phyloP scores from a whole-genome alignment of 495 filamentous ascomycete species.

The Neurospora sp. region DNA sequence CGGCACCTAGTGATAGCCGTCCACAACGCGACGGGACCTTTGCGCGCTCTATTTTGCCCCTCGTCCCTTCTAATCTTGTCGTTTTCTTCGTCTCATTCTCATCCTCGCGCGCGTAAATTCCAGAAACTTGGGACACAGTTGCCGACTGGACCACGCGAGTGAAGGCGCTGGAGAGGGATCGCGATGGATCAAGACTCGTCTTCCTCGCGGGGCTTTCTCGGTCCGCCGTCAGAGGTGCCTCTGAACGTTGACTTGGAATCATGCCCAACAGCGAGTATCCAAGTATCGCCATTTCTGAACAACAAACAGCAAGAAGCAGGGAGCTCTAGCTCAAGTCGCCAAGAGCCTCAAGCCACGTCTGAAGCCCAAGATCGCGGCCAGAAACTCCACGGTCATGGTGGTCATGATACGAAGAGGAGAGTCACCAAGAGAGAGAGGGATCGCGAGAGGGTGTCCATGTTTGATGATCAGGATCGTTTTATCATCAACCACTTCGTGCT shows the following conservation, averaged over 20 bases:
- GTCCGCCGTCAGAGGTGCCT: neutral
- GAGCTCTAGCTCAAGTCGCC: neutral
- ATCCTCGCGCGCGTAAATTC: neutral
- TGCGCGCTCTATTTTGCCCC: neutral
- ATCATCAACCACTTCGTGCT: too few relatives aligned
- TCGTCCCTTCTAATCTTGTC: neutral
- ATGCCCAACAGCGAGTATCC: neutral
- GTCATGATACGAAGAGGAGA: neutral
- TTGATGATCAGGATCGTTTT: too few relatives aligned
- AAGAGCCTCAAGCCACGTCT: neutral
- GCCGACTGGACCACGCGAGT: neutral
- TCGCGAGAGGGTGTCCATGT: too few relatives aligned
- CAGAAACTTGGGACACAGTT: neutral
- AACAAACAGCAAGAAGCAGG: neutral
- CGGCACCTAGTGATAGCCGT: neutral
- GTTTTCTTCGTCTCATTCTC: neutral
- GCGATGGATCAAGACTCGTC: neutral
- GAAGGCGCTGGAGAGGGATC: neutral
- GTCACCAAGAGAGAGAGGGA: too few relatives aligned
- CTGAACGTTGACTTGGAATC: neutral
- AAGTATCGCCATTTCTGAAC: neutral
- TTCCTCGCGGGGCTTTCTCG: neutral
- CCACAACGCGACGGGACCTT: neutral
- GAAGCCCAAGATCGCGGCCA: neutral
- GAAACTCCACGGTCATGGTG: neutral